Evolutionary conservation across 2,329 filamentous ascomycete genomes (phyloP).

Genomic region (Trichoderma lentiforme): DNA sequence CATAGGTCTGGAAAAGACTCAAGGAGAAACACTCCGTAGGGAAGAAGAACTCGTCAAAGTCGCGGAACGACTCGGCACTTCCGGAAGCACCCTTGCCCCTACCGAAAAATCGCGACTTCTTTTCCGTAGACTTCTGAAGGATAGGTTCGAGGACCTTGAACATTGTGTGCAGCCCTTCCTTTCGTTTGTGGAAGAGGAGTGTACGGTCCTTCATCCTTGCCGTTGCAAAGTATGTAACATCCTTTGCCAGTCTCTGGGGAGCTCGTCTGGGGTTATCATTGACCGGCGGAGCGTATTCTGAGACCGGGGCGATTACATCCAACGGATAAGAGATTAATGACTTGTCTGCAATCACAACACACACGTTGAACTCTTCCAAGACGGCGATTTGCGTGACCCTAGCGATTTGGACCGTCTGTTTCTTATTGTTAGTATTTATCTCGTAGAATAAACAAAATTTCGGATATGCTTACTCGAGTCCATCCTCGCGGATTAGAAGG

Average conservation of each 20-base stretch:
- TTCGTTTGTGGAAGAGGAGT: slow-evolving; percentile 95
- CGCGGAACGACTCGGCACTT: slow-evolving; percentile 90
- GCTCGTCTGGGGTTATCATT: slow-evolving; percentile 76
- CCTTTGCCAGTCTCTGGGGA: slow-evolving; percentile 88
- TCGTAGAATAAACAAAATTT: background rate
- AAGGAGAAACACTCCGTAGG: slow-evolving; percentile 92
- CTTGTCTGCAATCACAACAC: slow-evolving; percentile 87
- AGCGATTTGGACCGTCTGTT: slow-evolving; percentile 68
- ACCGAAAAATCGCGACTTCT: slow-evolving; percentile 66
- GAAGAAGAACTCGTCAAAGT: slow-evolving; percentile 98
- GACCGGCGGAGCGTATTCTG: slow-evolving; percentile 57
- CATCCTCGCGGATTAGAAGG: slow-evolving; percentile 87
- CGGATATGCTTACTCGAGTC: slow-evolving; percentile 64
- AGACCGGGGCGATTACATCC: slow-evolving; percentile 71
- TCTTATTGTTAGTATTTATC: background rate
- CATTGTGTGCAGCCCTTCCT: slow-evolving; percentile 84
- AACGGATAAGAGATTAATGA: slow-evolving; percentile 90
- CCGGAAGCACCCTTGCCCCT: slow-evolving; percentile 59
- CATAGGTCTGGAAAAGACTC: slow-evolving; percentile 92
- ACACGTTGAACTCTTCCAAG: slow-evolving; percentile 91
- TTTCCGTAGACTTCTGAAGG: slow-evolving; percentile 86
- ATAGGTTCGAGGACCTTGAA: slow-evolving; percentile 98
- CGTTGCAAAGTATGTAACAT: slow-evolving; percentile 94
- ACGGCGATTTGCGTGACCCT: slow-evolving; percentile 91
- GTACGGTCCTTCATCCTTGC: slow-evolving; percentile 96